A percentile compares a stretch with the other conserved stretches of the same genome.
These are phyloP conservation scores for Medicago ruthenica DNA, from an alignment of 306 rosid genomes.

Conservation along the genomic window DNA sequence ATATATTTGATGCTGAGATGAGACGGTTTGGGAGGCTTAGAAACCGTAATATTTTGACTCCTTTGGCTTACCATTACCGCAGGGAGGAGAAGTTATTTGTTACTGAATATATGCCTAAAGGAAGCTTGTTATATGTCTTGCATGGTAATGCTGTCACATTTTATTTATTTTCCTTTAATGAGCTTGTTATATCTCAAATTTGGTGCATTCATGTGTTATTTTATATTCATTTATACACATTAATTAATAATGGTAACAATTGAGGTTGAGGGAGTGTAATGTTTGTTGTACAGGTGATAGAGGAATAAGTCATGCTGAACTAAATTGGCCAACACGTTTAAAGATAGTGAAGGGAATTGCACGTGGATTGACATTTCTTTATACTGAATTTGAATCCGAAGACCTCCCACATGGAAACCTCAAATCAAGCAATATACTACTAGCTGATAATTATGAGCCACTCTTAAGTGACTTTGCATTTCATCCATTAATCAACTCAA, in stretches of 20 bases:
- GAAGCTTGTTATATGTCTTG: conserved; percentile 83
- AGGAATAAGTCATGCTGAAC: conserved; percentile 69
- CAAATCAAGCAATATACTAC: conserved; percentile 84
- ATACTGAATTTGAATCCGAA: conserved; percentile 53
- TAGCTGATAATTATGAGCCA: conserved; percentile 65
- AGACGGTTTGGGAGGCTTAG: conserved; percentile 67
- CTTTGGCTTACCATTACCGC: conserved; percentile 84
- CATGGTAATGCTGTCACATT: conserved; percentile 61
- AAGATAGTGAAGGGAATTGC: conserved; percentile 76
- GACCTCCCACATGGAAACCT: conserved; percentile 94
- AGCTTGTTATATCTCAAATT: too few species aligned
- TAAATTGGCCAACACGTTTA: conserved; percentile 77
- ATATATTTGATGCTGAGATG: conserved; percentile 82
- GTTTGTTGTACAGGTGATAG: conserved; percentile 68
- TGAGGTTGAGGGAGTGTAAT: too few species aligned
- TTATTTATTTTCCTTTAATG: background rate
- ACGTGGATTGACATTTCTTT: conserved; percentile 67
- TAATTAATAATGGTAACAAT: too few species aligned
- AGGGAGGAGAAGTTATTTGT: conserved; percentile 84
- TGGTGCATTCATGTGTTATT: too few species aligned
- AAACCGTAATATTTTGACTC: conserved; percentile 66
- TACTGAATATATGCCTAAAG: conserved; percentile 75
- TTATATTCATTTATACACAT: too few species aligned
- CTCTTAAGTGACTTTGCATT: conserved; percentile 76
- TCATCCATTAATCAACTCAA: conserved; percentile 58